These are phyloP conservation scores for Pichia rugopelliculosa DNA, from an alignment of 805 yeast species.

Conservation along the genomic window DNA sequence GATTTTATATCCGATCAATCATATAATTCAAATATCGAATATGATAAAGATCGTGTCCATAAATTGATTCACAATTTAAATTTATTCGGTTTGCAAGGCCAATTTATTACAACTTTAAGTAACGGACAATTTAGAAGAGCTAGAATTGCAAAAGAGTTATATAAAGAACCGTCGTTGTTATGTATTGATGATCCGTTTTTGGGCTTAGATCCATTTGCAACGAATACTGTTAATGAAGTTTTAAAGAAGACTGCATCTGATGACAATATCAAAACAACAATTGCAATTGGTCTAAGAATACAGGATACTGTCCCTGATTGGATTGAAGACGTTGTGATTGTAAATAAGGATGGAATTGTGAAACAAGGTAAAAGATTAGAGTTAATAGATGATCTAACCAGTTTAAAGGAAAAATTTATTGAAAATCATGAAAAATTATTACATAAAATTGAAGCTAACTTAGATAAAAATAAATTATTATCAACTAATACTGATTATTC, in stretches of 20 bases:
- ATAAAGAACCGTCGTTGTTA: conserved; percentile 56
- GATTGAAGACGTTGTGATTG: conserved; percentile 67
- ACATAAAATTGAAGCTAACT: conserved; percentile 10
- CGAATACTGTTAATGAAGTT: conserved; percentile 49
- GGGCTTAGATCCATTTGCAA: conserved; percentile 78
- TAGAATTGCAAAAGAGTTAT: conserved; percentile 67
- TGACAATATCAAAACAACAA: conserved; percentile 32
- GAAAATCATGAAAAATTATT: conserved; percentile 17
- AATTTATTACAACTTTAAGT: conserved; percentile 82
- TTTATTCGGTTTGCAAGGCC: conserved; percentile 48
- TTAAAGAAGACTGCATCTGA: conserved; percentile 27
- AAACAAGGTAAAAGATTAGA: conserved; percentile 39
- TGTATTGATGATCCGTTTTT: conserved; percentile 87
- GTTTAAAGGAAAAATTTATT: conserved; percentile 19
- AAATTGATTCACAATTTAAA: conserved; percentile 43
- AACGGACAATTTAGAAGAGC: conserved; percentile 95
- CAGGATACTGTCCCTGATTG: conserved; percentile 76
- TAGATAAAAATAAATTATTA: neutral
- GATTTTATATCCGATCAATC: conserved; percentile 53
- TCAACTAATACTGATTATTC: neutral
- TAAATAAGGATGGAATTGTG: conserved; percentile 46
- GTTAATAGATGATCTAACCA: conserved; percentile 18
- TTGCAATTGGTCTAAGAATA: conserved; percentile 67
- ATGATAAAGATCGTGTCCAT: conserved; percentile 33
- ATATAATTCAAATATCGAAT: conserved; percentile 33